Evolutionary conservation across 2,329 filamentous ascomycete genomes (phyloP).

Genomic region (Penicillium hordei): DNA sequence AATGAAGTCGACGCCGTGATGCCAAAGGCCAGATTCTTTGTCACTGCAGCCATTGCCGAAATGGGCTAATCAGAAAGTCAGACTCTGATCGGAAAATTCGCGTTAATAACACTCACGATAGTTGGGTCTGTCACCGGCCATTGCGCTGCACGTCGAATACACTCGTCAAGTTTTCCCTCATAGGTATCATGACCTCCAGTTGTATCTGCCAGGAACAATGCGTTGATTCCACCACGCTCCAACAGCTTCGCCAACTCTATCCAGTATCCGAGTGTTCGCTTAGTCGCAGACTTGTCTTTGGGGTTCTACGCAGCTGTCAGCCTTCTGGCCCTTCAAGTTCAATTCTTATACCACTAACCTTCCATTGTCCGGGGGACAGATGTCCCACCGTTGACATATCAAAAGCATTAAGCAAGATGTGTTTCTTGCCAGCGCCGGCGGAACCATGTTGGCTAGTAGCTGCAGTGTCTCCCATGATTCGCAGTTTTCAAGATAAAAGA

Average conservation of each 20-base stretch:
- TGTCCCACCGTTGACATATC: slow-evolving; percentile 67
- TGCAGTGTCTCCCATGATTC: slow-evolving; percentile 17
- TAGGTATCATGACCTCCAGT: slow-evolving; percentile 66
- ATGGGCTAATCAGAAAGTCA: slow-evolving; percentile 50
- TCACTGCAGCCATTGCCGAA: slow-evolving; percentile 65
- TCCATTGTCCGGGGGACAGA: slow-evolving; percentile 67
- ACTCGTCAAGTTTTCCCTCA: slow-evolving; percentile 59
- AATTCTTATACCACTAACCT: slow-evolving; percentile 42
- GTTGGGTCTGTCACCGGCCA: slow-evolving; percentile 66
- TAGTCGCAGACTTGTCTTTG: slow-evolving; percentile 60
- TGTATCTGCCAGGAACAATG: slow-evolving; percentile 65
- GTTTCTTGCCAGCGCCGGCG: slow-evolving; percentile 43
- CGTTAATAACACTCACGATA: slow-evolving; percentile 52
- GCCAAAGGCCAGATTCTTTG: slow-evolving; percentile 62
- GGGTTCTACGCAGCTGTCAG: slow-evolving; percentile 51
- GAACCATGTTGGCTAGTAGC: slow-evolving; percentile 20
- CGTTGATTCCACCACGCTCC: slow-evolving; percentile 63
- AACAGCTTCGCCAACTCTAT: slow-evolving; percentile 62
- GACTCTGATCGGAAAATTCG: background rate
- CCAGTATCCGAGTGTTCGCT: slow-evolving; percentile 63
- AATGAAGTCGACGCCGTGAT: slow-evolving; percentile 65
- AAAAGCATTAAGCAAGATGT: slow-evolving; percentile 64
- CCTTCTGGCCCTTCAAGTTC: background rate
- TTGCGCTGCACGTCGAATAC: slow-evolving; percentile 61
- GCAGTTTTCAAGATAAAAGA: background rate